Base-by-base conservation (phyloP, 352 stramenopile genomes). In the Pythium insidiosum region DNA sequence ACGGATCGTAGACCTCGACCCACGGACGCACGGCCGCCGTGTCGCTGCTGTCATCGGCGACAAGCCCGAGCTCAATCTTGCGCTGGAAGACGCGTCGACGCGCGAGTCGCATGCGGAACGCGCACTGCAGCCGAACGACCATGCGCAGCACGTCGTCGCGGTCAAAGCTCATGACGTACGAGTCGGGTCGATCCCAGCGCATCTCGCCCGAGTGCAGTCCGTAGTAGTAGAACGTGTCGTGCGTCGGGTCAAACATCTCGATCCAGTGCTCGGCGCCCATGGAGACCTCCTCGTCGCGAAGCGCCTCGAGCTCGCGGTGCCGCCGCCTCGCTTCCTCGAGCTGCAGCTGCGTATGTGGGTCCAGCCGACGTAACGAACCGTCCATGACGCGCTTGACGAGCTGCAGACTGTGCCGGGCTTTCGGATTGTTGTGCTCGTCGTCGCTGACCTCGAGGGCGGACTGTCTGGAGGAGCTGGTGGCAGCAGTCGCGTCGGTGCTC, bases 1-100 rank as follows among this genome's bases (percentile, higher is more conserved):
- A 60, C 1, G 69, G 73, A 19, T 85, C 69, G 45, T 71, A 85
- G 18, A 85, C 73, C 56, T 85, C 73, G 22, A 85, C 56, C 69
- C 73, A 85, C 50, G 43, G 56, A 12, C 28, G 36, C 18, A n/a
- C 16, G 13, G 23, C 23, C 23, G 4, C 19, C 16, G 16, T 48
- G 5, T 45, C 29, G 10, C 16, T 16, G 23, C 11, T 36, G 20
- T 5, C 25, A 20, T 21, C 6, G 16, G 38, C 33, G 19, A 36
- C 36, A 11, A 38, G 25, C 0, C 45, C 38, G 13, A 38, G 38
- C 26, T 58, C 28, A 16, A 59, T 22, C 38, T 68, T 74, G 21
- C 66, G 43, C 21, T 46, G 45, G 5, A 66, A 58, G 22, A 84
- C 66, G 18, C 54, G 53, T 4, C 67, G 64, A 16, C 67, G 56